phyloP scores from a whole-genome alignment of 23 red algal species.

The Gracilariopsis chorda region DNA sequence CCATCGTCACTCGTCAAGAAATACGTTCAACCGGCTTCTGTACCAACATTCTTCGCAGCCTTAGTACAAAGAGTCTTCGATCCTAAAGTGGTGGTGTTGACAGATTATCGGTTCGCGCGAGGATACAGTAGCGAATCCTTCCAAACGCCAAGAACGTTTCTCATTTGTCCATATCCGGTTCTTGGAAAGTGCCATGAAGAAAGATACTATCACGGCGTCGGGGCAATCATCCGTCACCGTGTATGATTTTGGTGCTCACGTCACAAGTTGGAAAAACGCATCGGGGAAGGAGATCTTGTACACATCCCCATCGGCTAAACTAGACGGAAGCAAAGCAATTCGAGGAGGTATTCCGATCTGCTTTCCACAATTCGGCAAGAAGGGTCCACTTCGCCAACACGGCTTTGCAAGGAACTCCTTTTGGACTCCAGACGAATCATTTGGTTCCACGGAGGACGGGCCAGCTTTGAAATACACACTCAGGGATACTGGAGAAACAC shows the following conservation, averaged over 20 bases:
- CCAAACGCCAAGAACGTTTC: no score
- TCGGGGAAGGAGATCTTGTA: conserved; percentile 54
- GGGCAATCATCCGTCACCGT: conserved; percentile 44
- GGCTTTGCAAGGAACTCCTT: conserved; percentile 74
- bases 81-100: no score
- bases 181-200: no score
- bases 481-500: conserved; percentile 26
- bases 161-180: no score
- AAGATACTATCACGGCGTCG: background rate
- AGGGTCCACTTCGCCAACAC: conserved; percentile 73
- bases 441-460: background rate
- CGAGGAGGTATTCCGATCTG: conserved; percentile 96
- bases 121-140: no score
- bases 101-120: no score
- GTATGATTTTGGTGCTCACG: conserved; percentile 86
- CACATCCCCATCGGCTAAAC: conserved; percentile 67
- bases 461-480: conserved; percentile 31
- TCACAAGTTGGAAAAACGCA: conserved; percentile 82
- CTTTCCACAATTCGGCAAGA: conserved; percentile 94
- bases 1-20: no score
- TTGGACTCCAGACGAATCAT: conserved; percentile 59
- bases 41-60: no score
- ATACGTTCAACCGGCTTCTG: no score
- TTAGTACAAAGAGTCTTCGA: no score
- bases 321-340: conserved; percentile 83